Conservation (phyloP, 495 filamentous ascomycete species). For the Penicillium robsamsonii region DNA sequence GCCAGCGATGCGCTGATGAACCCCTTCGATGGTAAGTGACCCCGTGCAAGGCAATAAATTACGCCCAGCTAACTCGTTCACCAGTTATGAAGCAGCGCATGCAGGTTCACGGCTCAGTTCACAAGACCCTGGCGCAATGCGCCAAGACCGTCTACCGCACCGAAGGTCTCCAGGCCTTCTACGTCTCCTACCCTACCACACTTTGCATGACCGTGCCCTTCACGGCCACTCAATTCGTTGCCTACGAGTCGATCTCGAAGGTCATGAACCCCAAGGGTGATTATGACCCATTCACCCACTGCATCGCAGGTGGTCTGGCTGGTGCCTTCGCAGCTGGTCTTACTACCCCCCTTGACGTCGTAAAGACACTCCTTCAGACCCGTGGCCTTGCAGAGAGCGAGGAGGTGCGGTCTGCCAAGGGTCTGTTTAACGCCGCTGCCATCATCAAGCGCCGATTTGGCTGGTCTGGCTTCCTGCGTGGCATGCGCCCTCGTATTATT, state of each 20-base stretch:
- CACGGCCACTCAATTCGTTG: constrained; percentile 92
- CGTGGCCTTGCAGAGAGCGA: constrained; percentile 75
- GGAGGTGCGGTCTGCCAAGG: constrained; percentile 81
- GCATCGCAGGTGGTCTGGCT: constrained; percentile 84
- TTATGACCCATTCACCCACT: constrained; percentile 92
- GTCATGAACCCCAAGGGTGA: constrained; percentile 77
- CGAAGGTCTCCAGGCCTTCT: constrained; percentile 91
- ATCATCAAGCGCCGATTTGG: constrained; percentile 86
- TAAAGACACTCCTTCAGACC: constrained; percentile 96
- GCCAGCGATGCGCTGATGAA: constrained; percentile 99
- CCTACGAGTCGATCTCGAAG: constrained; percentile 95
- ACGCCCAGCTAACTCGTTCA: constrained; percentile 15
- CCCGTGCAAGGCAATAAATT: neutral
- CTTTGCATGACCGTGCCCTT: constrained; percentile 98
- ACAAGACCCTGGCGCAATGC: constrained; percentile 81
- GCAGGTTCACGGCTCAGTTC: constrained; percentile 95
- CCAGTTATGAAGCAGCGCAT: constrained; percentile 98
- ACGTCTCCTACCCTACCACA: constrained; percentile 97
- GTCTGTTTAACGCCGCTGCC: constrained; percentile 75
- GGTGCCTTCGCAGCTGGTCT: constrained; percentile 90
- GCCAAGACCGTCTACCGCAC: constrained; percentile 78
- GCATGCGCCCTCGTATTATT: constrained; percentile 84
- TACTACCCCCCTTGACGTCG: constrained; percentile 94
- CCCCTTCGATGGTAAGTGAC: constrained; percentile 87
- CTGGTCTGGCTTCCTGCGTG: constrained; percentile 84